phyloP scores from a whole-genome alignment of 2,329 filamentous ascomycete genomes.

The Aureobasidium uvarum region DNA sequence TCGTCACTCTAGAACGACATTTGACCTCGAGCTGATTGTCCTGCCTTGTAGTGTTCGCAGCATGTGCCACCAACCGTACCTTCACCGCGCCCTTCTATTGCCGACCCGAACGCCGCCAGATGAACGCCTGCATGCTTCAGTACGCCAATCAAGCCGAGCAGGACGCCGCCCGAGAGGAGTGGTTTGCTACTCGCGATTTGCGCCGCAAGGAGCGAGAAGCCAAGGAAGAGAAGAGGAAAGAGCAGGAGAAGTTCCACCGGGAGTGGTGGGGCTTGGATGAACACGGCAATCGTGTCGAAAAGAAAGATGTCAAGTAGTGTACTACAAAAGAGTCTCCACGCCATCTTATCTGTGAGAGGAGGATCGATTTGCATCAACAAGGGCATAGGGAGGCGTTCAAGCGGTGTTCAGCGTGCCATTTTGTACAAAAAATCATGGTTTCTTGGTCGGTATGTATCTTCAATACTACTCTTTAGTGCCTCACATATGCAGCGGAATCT shows the following conservation, averaged over 20 bases:
- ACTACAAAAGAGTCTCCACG: background rate
- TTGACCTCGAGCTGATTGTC: background rate
- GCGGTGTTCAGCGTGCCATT: background rate
- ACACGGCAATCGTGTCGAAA: constrained; percentile 34
- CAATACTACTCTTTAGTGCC: background rate
- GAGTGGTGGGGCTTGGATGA: constrained; percentile 54
- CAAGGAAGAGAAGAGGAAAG: constrained; percentile 45
- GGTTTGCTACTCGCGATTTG: constrained; percentile 77
- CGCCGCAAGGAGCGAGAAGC: constrained; percentile 65
- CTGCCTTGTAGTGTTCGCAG: constrained; percentile 70
- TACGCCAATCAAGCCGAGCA: constrained; percentile 82
- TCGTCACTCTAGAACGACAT: background rate
- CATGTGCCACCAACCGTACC: constrained; percentile 82
- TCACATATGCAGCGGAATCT: background rate
- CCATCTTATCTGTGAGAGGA: background rate
- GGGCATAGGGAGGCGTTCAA: constrained; percentile 13
- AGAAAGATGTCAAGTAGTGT: constrained; percentile 31
- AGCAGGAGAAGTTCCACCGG: constrained; percentile 49
- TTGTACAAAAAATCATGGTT: constrained; percentile 12
- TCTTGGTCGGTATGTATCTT: constrained; percentile 9
- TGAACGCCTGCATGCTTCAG: constrained; percentile 91
- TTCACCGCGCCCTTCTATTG: constrained; percentile 86
- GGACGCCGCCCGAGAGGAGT: constrained; percentile 87
- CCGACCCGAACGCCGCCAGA: constrained; percentile 71
- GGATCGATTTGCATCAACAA: constrained; percentile 8